These are phyloP conservation scores for Sclerotinia sclerotiorum DNA, from an alignment of 2,329 filamentous ascomycete genomes.

Conservation along the genomic window DNA sequence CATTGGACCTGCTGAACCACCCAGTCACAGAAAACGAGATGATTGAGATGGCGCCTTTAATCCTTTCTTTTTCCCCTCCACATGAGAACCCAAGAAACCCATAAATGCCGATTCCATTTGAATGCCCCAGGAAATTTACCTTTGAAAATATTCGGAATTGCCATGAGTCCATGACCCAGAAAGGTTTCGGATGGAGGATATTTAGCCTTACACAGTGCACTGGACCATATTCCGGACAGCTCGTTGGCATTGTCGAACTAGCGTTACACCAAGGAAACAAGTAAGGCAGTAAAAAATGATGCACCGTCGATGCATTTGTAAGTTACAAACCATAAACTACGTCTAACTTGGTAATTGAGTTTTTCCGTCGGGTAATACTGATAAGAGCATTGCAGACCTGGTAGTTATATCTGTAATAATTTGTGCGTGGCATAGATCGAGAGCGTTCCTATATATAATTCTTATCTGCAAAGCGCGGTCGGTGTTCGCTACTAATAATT, in stretches of 20 bases:
- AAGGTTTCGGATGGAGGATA: conserved; percentile 12
- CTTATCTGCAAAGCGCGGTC: not conserved
- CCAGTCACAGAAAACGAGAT: not conserved
- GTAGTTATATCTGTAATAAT: not conserved
- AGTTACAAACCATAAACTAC: not conserved
- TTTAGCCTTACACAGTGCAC: not conserved
- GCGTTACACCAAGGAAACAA: conserved; percentile 16
- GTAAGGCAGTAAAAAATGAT: conserved; percentile 14
- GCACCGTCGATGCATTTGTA: conserved; percentile 1
- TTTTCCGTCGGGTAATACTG: conserved; percentile 13
- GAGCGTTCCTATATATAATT: not conserved
- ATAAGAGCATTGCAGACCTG: not conserved
- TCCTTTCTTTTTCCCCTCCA: conserved; percentile 1
- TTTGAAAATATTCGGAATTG: not conserved
- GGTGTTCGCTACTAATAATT: not conserved
- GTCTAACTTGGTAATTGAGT: not conserved
- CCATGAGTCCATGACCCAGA: conserved; percentile 1
- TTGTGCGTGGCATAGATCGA: not conserved
- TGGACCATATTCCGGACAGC: conserved; percentile 6
- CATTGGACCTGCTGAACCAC: conserved; percentile 15
- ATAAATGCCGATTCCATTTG: conserved; percentile 8
- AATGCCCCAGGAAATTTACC: not conserved
- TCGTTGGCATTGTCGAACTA: conserved; percentile 18
- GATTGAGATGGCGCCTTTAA: conserved; percentile 5
- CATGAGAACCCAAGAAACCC: not conserved